Conservation (phyloP, 305 asterid genomes). For the Rubia tinctorum region DNA sequence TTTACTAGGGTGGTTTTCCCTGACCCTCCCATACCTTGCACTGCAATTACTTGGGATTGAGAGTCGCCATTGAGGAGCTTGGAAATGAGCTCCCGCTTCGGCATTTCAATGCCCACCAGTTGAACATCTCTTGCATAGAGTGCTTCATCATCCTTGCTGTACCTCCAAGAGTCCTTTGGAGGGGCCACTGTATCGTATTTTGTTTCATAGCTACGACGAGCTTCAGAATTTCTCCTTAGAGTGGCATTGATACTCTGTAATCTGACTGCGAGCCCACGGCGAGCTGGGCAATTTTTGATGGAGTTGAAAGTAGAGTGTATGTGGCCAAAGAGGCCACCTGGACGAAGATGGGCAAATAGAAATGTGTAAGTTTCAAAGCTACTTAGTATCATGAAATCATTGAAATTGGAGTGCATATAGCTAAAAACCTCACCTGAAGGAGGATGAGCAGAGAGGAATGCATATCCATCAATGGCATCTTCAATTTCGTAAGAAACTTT, state of each 20-base stretch:
- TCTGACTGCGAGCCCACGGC: not conserved
- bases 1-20: slow-evolving; percentile 12
- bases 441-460: not conserved
- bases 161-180: not conserved
- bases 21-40: slow-evolving; percentile 7
- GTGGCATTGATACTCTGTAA: not conserved
- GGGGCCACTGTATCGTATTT: too few relatives aligned
- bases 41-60: not conserved
- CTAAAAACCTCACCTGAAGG: not conserved
- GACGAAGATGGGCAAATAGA: not conserved
- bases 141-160: not conserved
- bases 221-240: slow-evolving; percentile 1
- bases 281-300: not conserved
- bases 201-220: not conserved
- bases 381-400: too few relatives aligned
- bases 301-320: not conserved
- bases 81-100: slow-evolving; percentile 3
- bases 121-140: not conserved
- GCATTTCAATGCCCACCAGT: slow-evolving; percentile 8
- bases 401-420: not conserved
- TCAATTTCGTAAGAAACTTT: not conserved
- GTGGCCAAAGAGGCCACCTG: not conserved
- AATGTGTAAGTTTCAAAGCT: not conserved
- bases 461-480: not conserved
- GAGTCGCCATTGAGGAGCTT: not conserved